Percentiles rank a stretch among this genome's conserved stretches.
phyloP scores from a whole-genome alignment of 257 asterid species.

The Fraxinus pennsylvanica region DNA sequence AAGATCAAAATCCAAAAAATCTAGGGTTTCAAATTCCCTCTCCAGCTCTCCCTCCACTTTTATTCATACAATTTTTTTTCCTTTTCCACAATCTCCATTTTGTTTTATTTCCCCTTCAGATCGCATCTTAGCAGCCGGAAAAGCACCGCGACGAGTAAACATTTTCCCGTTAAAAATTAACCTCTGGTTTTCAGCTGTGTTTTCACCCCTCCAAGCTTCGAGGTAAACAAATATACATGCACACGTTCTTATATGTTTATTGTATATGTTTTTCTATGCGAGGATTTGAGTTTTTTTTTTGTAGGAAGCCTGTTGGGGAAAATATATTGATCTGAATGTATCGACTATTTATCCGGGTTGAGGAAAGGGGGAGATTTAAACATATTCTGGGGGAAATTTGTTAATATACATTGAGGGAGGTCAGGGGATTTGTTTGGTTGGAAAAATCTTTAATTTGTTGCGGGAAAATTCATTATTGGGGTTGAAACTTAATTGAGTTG shows the following conservation, averaged over 20 bases:
- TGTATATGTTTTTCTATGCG: not conserved
- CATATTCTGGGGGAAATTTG: conserved; percentile 18
- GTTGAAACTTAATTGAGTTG: conserved; percentile 13
- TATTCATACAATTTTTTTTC: not conserved
- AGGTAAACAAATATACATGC: conserved; percentile 37
- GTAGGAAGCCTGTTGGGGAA: conserved; percentile 26
- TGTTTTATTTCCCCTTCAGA: conserved; percentile 23
- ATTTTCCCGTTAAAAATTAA: conserved; percentile 23
- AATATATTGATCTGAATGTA: conserved; percentile 23
- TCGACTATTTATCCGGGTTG: conserved; percentile 25
- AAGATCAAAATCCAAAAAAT: not conserved
- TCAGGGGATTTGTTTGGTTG: conserved; percentile 26
- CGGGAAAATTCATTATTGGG: conserved; percentile 25
- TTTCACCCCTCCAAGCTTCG: conserved; percentile 17
- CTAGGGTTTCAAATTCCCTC: conserved; percentile 50
- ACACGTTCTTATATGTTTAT: conserved; percentile 4
- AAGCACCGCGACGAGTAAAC: conserved; percentile 13
- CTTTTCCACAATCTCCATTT: conserved; percentile 25
- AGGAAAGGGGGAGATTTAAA: conserved; percentile 28
- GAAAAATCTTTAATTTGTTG: conserved; percentile 18
- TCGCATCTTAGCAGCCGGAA: conserved; percentile 29
- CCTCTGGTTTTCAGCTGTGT: conserved; percentile 11
- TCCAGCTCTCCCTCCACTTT: conserved; percentile 30
- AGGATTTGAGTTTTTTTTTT: not conserved
- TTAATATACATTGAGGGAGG: conserved; percentile 35